Evolutionary conservation across 768 basidiomycete species (phyloP), one percentile per base, ranked within the genome.

Genomic region (Tephrocybe sp.): DNA sequence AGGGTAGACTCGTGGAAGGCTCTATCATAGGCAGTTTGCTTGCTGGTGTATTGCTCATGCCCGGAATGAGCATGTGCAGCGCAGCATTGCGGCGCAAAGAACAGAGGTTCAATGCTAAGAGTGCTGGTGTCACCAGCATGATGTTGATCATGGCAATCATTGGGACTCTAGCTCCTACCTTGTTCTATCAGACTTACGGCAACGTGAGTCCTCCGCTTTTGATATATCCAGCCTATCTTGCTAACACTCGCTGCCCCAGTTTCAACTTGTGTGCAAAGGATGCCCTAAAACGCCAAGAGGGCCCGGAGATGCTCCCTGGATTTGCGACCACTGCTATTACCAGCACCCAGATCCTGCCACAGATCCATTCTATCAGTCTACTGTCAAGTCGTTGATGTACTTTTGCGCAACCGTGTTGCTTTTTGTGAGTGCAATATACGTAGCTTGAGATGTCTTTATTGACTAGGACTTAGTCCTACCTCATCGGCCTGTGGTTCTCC

Each of bases 71-170:
- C 68, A 99, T 99, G 97, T 86, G 87, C 60, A 88, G 88, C 30
- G 90, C 89, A 7, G 97, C 97, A 0, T 56, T 97, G 51, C 77
- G 83, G 61, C 76, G 87, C 63, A 99, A 99, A 71, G 97, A 99
- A 68, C 92, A 95, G 65, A 91, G 85, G 58, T 99, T 99, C 76
- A 99, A 99, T 61, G 97, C 97, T n/a, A 98, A 92, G 74, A 93
- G 90, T 61, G 97, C 97, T 5, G 92, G 97, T 30, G 97, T 99
- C 13, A 99, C 97, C 0, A 97, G 94, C 65, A 97, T 97, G 75
- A 96, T 99, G 92, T 69, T 99, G 65, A 98, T 99, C 70, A 98
- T 98, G 96, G 97, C 97, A 11, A 92, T 99, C 65, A 96, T 99
- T 53, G 97, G 97, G 11, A 92, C 91, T 1, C 74, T 99, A 50